Evolutionary conservation across 129 eudicot species (phyloP).

Genomic region (Chrysanthemum makinoi): DNA sequence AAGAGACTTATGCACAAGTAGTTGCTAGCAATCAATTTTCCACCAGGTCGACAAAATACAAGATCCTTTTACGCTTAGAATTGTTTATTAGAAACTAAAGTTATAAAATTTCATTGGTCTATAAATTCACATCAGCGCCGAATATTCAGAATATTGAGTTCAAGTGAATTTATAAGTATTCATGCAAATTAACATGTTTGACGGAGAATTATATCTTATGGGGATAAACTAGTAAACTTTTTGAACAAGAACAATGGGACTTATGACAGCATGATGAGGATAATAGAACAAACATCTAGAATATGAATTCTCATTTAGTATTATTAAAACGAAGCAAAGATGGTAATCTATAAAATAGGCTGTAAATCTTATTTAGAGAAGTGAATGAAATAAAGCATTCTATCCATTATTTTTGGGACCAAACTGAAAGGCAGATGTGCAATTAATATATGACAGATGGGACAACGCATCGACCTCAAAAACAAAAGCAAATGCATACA

Average conservation of each 20-base stretch:
- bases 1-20: slow-evolving; percentile 19
- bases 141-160: background rate
- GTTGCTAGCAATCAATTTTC: slow-evolving; percentile 34
- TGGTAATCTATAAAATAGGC: background rate
- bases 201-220: background rate
- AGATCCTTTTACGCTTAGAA: too few relatives aligned
- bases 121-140: background rate
- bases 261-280: background rate
- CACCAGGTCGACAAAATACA: background rate
- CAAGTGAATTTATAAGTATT: background rate
- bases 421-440: slow-evolving; percentile 17
- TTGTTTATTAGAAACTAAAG: too few relatives aligned
- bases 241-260: background rate
- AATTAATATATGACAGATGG: slow-evolving; percentile 25
- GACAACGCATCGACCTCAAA: slow-evolving; percentile 7
- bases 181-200: background rate
- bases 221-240: background rate
- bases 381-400: background rate
- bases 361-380: background rate
- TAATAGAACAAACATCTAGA: background rate
- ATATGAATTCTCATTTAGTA: background rate
- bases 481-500: slow-evolving; percentile 7
- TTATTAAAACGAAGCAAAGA: background rate
- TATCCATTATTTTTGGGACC: slow-evolving; percentile 13
- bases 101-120: background rate